Percentiles rank a stretch among this genome's conserved stretches.
Evolutionary conservation across 2,329 filamentous ascomycete genomes (phyloP).

Genomic region (Chrysoporthe puriensis): DNA sequence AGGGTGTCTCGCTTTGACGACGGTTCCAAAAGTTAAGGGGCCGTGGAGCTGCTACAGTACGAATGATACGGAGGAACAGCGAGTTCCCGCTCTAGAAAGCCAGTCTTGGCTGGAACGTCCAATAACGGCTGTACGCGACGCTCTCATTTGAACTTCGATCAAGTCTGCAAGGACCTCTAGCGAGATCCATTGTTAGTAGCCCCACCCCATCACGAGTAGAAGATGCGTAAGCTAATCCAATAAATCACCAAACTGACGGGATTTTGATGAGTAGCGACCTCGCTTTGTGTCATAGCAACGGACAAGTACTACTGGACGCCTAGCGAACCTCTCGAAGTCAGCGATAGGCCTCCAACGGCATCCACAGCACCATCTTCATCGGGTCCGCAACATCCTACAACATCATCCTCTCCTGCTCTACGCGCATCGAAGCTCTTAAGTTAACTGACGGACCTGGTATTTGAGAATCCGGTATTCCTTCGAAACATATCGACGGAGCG

Average conservation of each 20-base stretch:
- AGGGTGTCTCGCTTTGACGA: constrained; percentile 3
- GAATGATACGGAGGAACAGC: not conserved
- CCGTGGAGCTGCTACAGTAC: not conserved
- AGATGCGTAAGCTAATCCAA: not conserved
- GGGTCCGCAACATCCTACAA: too few species aligned
- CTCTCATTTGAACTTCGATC: not conserved
- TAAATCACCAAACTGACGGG: not conserved
- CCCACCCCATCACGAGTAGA: not conserved
- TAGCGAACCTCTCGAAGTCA: not conserved
- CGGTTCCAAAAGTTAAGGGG: not conserved
- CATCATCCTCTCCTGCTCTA: not conserved
- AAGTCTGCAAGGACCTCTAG: not conserved
- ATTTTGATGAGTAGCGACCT: not conserved
- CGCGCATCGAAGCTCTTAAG: not conserved
- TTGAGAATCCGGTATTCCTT: not conserved
- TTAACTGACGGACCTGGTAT: not conserved
- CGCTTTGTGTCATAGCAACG: not conserved
- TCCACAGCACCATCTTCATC: not conserved
- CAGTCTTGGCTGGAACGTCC: not conserved
- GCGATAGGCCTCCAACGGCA: not conserved
- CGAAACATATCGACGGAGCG: not conserved
- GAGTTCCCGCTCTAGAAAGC: not conserved
- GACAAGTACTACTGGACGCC: not conserved
- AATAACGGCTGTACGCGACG: not conserved
- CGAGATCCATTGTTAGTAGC: not conserved